A percentile compares a stretch with the other conserved stretches of the same genome.
These are phyloP conservation scores for Geotrichum fermentans DNA, from an alignment of 1,139 yeast species.

Conservation along the genomic window DNA sequence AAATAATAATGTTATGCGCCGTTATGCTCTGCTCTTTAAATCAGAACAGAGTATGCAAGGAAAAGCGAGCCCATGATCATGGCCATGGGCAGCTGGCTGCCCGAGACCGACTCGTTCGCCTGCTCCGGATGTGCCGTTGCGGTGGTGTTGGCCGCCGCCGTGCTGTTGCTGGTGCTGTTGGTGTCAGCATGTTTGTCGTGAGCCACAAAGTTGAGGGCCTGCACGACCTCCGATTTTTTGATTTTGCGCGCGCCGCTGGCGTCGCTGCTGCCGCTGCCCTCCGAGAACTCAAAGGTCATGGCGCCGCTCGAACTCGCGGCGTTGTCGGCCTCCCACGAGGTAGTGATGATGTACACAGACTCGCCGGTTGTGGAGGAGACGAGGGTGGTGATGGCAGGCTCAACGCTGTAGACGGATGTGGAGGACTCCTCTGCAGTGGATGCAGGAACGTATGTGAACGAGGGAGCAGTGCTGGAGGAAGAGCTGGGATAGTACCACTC, in stretches of 20 bases:
- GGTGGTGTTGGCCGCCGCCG: neutral
- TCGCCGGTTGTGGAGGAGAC: conserved; percentile 5
- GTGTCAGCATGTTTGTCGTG: neutral
- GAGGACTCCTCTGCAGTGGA: conserved; percentile 2
- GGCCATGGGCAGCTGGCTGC: neutral
- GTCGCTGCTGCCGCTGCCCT: conserved; percentile 4
- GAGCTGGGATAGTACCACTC: conserved; percentile 1
- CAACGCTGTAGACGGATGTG: conserved; percentile 5
- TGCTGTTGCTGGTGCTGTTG: neutral
- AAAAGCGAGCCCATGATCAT: neutral
- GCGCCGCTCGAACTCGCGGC: neutral
- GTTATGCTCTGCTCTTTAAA: neutral
- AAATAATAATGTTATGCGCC: neutral
- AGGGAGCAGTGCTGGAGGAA: conserved; percentile 16
- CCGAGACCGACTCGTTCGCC: neutral
- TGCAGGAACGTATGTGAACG: conserved; percentile 12
- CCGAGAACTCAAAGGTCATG: conserved; percentile 16
- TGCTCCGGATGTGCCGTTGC: neutral
- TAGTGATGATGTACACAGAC: conserved; percentile 9
- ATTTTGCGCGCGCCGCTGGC: conserved; percentile 13
- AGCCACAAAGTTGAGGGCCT: neutral
- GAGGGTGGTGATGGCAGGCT: conserved; percentile 13
- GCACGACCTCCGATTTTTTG: neutral
- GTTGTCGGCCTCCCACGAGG: conserved; percentile 10
- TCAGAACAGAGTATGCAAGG: neutral